phyloP scores from a whole-genome alignment of 2,329 filamentous ascomycete genomes.

The Verticillium klebahnii region DNA sequence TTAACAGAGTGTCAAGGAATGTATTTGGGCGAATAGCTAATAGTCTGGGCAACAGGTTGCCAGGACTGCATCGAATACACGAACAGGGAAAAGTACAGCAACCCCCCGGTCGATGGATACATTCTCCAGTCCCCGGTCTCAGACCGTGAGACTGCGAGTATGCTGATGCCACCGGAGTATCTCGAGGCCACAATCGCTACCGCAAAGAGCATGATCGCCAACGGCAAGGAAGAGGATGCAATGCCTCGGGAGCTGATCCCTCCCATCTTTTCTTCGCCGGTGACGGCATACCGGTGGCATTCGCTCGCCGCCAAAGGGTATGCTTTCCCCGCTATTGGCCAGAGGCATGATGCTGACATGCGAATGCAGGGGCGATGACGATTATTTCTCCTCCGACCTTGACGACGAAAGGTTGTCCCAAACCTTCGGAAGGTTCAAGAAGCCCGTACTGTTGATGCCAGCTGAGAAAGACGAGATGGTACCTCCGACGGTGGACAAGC shows the following conservation, averaged over 20 bases:
- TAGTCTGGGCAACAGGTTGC: constrained; percentile 47
- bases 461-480: constrained; percentile 63
- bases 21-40: neutral
- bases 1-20: too few species aligned
- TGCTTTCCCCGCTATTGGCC: constrained; percentile 15
- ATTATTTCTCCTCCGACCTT: constrained; percentile 81
- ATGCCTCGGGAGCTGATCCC: constrained; percentile 4
- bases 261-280: constrained; percentile 24
- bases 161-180: constrained; percentile 32
- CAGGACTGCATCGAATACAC: constrained; percentile 56
- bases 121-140: constrained; percentile 77
- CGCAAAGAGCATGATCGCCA: constrained; percentile 49
- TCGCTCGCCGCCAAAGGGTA: constrained; percentile 47
- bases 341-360: neutral
- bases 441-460: constrained; percentile 59
- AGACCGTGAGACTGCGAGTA: constrained; percentile 62
- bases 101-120: constrained; percentile 59
- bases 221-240: constrained; percentile 45
- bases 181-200: constrained; percentile 39
- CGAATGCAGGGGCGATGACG: constrained; percentile 63
- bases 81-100: constrained; percentile 26
- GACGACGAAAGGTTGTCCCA: constrained; percentile 43
- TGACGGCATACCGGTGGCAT: constrained; percentile 48
- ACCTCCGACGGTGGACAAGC: constrained; percentile 52
- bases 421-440: constrained; percentile 61